Evolutionary conservation across 1,139 yeast genomes (phyloP).

Genomic region (Nakaseomyces sp.): DNA sequence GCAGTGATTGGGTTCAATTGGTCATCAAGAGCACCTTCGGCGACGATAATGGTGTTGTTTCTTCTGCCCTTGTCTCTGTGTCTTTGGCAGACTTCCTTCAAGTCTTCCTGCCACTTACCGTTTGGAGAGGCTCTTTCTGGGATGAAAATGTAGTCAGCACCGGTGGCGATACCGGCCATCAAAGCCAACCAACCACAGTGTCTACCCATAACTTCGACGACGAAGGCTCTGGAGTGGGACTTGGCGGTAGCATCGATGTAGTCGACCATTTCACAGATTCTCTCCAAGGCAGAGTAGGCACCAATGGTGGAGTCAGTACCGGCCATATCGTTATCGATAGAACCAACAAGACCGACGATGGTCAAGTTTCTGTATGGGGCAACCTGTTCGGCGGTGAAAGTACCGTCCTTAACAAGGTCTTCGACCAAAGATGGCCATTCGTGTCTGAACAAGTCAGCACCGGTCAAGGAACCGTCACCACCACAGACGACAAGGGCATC

Average conservation of each 20-base stretch:
- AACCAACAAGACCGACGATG: conserved; percentile 72
- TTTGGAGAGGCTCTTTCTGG: conserved; percentile 68
- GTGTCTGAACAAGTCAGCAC: conserved; percentile 67
- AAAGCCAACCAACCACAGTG: conserved; percentile 84
- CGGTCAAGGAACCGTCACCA: conserved; percentile 79
- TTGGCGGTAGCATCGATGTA: conserved; percentile 79
- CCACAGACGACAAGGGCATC: conserved; percentile 78
- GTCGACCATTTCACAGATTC: conserved; percentile 71
- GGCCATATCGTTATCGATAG: conserved; percentile 79
- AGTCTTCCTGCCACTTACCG: conserved; percentile 56
- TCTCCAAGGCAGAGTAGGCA: conserved; percentile 65
- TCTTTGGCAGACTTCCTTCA: conserved; percentile 54
- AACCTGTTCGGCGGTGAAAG: conserved; percentile 44
- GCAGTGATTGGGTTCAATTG: conserved; percentile 59
- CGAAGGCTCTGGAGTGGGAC: conserved; percentile 76
- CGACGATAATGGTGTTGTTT: conserved; percentile 72
- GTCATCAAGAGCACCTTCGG: conserved; percentile 72
- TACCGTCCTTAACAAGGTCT: conserved; percentile 46
- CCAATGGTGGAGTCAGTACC: conserved; percentile 78
- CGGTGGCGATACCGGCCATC: conserved; percentile 76
- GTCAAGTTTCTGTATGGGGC: conserved; percentile 50
- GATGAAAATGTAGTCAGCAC: conserved; percentile 72
- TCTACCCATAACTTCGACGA: conserved; percentile 84
- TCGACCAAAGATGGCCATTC: conserved; percentile 72
- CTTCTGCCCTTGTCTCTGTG: conserved; percentile 67